These are phyloP conservation scores for Clonostachys rhizophaga DNA, from an alignment of 2,329 filamentous ascomycete species.

Conservation along the genomic window DNA sequence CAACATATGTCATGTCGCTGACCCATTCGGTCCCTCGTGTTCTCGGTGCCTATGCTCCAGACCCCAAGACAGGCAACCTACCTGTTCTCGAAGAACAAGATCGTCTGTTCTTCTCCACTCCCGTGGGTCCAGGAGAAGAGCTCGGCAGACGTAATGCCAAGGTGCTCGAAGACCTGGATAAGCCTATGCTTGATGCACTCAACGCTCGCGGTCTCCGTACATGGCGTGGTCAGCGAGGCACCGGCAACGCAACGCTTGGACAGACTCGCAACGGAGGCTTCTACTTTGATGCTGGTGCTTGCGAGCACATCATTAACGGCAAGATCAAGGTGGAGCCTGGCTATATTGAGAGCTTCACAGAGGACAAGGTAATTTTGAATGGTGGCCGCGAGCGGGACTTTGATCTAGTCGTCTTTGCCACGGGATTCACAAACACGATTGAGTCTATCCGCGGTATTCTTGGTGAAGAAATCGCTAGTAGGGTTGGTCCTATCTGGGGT, in stretches of 20 bases:
- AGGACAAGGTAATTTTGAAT: conserved; percentile 20
- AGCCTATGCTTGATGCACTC: background rate
- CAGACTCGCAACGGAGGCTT: conserved; percentile 49
- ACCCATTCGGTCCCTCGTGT: conserved; percentile 16
- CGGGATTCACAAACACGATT: conserved; percentile 47
- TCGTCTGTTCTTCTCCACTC: conserved; percentile 49
- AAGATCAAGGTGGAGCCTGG: conserved; percentile 49
- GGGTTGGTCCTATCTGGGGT: conserved; percentile 39
- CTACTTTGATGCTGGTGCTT: conserved; percentile 65
- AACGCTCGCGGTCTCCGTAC: conserved; percentile 15
- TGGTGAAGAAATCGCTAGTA: conserved; percentile 42
- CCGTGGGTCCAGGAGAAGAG: conserved; percentile 39
- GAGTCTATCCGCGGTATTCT: conserved; percentile 41
- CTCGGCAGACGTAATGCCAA: conserved; percentile 5
- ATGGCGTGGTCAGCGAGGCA: conserved; percentile 25
- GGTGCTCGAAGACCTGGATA: conserved; percentile 6
- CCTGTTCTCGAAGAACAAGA: conserved; percentile 46
- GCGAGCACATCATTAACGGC: conserved; percentile 56
- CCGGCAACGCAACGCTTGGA: conserved; percentile 18
- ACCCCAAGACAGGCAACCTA: conserved; percentile 27
- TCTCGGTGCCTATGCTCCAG: conserved; percentile 13
- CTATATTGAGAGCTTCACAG: conserved; percentile 17
- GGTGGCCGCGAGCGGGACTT: conserved; percentile 21
- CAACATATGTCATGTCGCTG: conserved; percentile 23
- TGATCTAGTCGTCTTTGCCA: conserved; percentile 38